phyloP scores from a whole-genome alignment of 1,284 basidiomycete genomes.

The Testicularia cyperi region DNA sequence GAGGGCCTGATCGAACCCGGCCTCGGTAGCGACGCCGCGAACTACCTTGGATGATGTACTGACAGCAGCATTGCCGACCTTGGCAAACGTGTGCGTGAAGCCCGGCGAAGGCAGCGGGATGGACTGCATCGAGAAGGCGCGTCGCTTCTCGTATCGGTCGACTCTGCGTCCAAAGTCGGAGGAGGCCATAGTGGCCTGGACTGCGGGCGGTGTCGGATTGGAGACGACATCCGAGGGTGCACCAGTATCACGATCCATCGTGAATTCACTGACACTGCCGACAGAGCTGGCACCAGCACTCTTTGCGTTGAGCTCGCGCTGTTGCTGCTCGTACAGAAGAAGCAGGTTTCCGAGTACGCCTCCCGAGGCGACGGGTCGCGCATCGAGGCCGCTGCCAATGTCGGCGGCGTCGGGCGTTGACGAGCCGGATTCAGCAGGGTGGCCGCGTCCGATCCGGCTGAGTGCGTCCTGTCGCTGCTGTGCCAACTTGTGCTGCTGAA shows the following conservation, averaged over 20 bases:
- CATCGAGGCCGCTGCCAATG: slow-evolving; percentile 49
- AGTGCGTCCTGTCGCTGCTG: slow-evolving; percentile 37
- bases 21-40: slow-evolving; percentile 49
- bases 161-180: slow-evolving; percentile 14
- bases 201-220: slow-evolving; percentile 8
- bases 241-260: slow-evolving; percentile 5
- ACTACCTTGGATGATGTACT: slow-evolving; percentile 37
- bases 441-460: slow-evolving; percentile 38
- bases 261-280: slow-evolving; percentile 25
- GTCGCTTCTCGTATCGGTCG: slow-evolving; percentile 22
- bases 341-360: slow-evolving; percentile 58
- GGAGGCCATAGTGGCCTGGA: slow-evolving; percentile 12
- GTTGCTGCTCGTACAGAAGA: slow-evolving; percentile 57
- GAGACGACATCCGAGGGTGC: slow-evolving; percentile 3
- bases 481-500: slow-evolving; percentile 47
- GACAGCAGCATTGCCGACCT: slow-evolving; percentile 26
- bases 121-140: slow-evolving; percentile 17
- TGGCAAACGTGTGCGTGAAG: slow-evolving; percentile 34
- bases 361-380: slow-evolving; percentile 43
- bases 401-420: slow-evolving; percentile 53
- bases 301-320: slow-evolving; percentile 27
- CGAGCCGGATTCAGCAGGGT: slow-evolving; percentile 46
- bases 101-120: slow-evolving; percentile 31
- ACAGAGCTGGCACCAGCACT: slow-evolving; percentile 32
- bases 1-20: slow-evolving; percentile 49